Evolutionary conservation across 306 rosid species (phyloP).

Genomic region (Boehmeria nivea): DNA sequence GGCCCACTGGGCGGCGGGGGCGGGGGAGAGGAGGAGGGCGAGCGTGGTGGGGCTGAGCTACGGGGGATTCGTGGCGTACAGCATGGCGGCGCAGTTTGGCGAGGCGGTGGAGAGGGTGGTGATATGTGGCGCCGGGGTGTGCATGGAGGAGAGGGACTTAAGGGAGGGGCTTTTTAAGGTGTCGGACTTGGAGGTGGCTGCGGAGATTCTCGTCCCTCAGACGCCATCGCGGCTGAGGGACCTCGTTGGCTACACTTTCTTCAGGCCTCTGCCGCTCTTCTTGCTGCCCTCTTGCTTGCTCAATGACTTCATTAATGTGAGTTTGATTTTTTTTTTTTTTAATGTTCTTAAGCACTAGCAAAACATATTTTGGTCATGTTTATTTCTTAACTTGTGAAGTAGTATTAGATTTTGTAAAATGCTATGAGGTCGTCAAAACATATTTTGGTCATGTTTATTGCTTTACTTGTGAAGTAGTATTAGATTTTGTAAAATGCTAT

Average conservation of each 20-base stretch:
- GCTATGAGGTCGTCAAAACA: too few relatives aligned
- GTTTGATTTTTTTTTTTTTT: too few relatives aligned
- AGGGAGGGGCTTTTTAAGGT: conserved; percentile 52
- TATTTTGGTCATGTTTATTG: too few relatives aligned
- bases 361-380: too few relatives aligned
- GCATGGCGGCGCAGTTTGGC: conserved; percentile 40
- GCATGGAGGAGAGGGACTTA: conserved; percentile 76
- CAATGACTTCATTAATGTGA: conserved; percentile 66
- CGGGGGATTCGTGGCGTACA: conserved; percentile 77
- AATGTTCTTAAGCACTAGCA: too few relatives aligned
- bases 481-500: too few relatives aligned
- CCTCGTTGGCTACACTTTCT: conserved; percentile 43
- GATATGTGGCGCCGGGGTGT: conserved; percentile 66
- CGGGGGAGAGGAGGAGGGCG: too few relatives aligned
- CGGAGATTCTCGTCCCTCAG: conserved; percentile 57
- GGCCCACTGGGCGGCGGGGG: conserved; percentile 40
- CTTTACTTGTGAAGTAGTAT: too few relatives aligned
- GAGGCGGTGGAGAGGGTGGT: conserved; percentile 76
- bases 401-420: too few relatives aligned
- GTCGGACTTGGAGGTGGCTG: conserved; percentile 63
- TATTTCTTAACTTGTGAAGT: too few relatives aligned
- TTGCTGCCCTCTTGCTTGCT: conserved; percentile 70
- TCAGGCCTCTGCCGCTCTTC: conserved; percentile 24
- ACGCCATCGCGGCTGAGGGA: conserved; percentile 46
- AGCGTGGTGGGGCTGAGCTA: conserved; percentile 74